phyloP scores from a whole-genome alignment of 1,284 basidiomycete species.

The Moesziomyces sp. region DNA sequence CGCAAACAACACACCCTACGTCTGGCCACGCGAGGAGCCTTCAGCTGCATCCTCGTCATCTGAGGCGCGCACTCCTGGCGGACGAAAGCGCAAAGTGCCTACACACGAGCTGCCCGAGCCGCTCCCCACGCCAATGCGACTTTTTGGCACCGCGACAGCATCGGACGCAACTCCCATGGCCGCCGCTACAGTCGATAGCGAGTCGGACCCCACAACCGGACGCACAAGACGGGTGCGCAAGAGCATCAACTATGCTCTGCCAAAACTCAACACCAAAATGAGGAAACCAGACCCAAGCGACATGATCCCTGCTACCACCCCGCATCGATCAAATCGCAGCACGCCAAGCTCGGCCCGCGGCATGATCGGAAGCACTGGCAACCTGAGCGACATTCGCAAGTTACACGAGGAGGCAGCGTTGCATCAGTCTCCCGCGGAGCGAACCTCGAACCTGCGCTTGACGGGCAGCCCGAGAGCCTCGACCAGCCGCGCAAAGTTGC shows the following conservation, averaged over 20 bases:
- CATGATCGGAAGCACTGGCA: constrained; percentile 49
- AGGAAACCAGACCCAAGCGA: constrained; percentile 63
- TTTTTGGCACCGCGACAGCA: constrained; percentile 14
- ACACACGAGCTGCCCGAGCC: constrained; percentile 15
- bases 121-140: constrained; percentile 21
- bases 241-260: constrained; percentile 66
- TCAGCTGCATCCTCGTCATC: background rate
- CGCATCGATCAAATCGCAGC: constrained; percentile 17
- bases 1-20: too few species aligned
- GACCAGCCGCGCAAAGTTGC: too few species aligned
- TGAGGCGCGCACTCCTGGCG: constrained; percentile 28
- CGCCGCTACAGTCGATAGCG: background rate
- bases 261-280: constrained; percentile 68
- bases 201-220: constrained; percentile 23
- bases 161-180: constrained; percentile 1
- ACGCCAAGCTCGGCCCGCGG: constrained; percentile 22
- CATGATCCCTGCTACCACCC: constrained; percentile 40
- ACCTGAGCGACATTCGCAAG: constrained; percentile 54
- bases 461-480: constrained; percentile 4
- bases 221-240: constrained; percentile 53
- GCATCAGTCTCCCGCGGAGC: constrained; percentile 34
- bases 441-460: constrained; percentile 16
- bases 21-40: too few species aligned
- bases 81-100: constrained; percentile 36
- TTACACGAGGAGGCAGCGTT: constrained; percentile 43